phyloP scores from a whole-genome alignment of 2,329 filamentous ascomycete species.

The Aspergillus proliferans region DNA sequence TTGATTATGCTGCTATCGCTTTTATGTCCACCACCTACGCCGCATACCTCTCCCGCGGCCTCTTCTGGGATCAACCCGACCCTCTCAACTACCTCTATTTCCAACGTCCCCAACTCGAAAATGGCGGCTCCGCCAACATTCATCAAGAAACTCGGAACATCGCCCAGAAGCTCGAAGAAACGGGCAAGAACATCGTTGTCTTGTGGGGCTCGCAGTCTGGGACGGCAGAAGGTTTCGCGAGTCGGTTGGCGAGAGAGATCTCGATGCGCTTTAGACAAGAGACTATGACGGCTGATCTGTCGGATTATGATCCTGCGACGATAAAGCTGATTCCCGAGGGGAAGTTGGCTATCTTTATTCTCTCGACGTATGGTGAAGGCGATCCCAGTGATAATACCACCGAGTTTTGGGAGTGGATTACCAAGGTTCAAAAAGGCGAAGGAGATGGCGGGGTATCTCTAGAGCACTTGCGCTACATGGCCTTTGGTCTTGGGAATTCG shows the following conservation, averaged over 20 bases:
- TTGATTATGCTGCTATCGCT: slow-evolving; percentile 33
- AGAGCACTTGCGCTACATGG: slow-evolving; percentile 66
- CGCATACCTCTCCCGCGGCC: slow-evolving; percentile 39
- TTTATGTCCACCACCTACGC: slow-evolving; percentile 31
- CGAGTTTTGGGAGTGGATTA: slow-evolving; percentile 81
- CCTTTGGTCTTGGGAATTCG: slow-evolving; percentile 91
- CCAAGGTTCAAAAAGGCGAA: slow-evolving; percentile 60
- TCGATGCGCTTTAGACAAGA: slow-evolving; percentile 86
- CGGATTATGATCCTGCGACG: slow-evolving; percentile 88
- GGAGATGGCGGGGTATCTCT: slow-evolving; percentile 49
- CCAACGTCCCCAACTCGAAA: slow-evolving; percentile 43
- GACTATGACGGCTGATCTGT: slow-evolving; percentile 87
- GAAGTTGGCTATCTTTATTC: slow-evolving; percentile 81
- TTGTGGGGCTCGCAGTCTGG: slow-evolving; percentile 96
- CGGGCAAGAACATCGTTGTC: slow-evolving; percentile 66
- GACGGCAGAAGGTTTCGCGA: slow-evolving; percentile 90
- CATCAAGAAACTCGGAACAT: slow-evolving; percentile 43
- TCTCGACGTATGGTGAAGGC: slow-evolving; percentile 91
- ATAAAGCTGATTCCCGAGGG: slow-evolving; percentile 73
- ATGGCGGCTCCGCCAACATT: slow-evolving; percentile 14
- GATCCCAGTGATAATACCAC: slow-evolving; percentile 94
- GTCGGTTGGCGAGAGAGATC: slow-evolving; percentile 82
- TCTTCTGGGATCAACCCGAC: slow-evolving; percentile 46
- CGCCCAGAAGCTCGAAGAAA: slow-evolving; percentile 38
- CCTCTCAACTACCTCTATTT: slow-evolving; percentile 46